Conservation (phyloP, 306 rosid genomes). For the Rosa multiflora region DNA sequence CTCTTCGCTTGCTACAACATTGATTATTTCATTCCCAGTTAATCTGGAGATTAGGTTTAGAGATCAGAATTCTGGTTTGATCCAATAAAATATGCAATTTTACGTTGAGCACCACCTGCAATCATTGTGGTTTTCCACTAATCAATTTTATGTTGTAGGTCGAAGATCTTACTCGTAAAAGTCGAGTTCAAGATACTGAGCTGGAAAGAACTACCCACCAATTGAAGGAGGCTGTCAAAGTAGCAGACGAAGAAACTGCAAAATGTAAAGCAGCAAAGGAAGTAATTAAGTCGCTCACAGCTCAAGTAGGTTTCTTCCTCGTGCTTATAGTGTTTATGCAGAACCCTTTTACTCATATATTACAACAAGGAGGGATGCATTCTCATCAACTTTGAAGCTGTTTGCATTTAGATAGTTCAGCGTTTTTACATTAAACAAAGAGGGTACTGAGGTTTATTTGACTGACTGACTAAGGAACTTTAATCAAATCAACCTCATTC, state of each 20-base stretch:
- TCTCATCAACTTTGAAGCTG: background rate
- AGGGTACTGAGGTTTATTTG: background rate
- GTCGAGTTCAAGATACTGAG: constrained; percentile 78
- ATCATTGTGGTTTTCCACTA: background rate
- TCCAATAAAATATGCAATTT: background rate
- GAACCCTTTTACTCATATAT: background rate
- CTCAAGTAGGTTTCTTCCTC: constrained; percentile 53
- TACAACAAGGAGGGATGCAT: background rate
- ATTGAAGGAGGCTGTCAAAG: constrained; percentile 79
- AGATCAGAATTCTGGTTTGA: background rate
- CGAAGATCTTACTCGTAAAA: constrained; percentile 72
- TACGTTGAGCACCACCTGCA: background rate
- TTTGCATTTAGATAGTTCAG: background rate
- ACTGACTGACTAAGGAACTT: background rate
- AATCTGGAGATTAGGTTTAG: background rate
- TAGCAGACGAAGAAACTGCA: constrained; percentile 76
- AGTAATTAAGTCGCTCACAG: constrained; percentile 87
- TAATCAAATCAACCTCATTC: background rate
- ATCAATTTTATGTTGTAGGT: constrained; percentile 40
- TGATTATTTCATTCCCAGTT: background rate
- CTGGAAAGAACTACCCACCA: constrained; percentile 73
- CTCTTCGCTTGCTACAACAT: background rate
- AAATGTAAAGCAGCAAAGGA: constrained; percentile 93
- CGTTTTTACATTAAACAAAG: background rate
- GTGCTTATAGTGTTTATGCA: background rate